Evolutionary conservation across 2,329 filamentous ascomycete genomes (phyloP).

Genomic region (Fusarium sp.): DNA sequence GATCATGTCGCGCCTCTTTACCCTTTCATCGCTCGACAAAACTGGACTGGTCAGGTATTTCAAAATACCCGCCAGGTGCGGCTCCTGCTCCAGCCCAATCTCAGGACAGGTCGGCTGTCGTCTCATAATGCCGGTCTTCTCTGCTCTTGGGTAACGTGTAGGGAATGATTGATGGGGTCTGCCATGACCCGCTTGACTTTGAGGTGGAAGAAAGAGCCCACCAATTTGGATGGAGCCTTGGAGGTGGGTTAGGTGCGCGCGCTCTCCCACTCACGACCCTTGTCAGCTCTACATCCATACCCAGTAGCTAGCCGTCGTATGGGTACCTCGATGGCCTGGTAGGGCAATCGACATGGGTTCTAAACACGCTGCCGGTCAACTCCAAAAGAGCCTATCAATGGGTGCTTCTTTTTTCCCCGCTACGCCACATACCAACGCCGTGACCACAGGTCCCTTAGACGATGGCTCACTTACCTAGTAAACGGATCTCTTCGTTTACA

Average conservation of each 20-base stretch:
- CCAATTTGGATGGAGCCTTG: slow-evolving; percentile 37
- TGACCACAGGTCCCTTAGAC: slow-evolving; percentile 43
- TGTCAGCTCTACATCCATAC: slow-evolving; percentile 17
- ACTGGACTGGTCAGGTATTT: slow-evolving; percentile 34
- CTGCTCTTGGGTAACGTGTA: slow-evolving; percentile 34
- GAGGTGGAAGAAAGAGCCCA: slow-evolving; percentile 36
- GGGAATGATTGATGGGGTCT: slow-evolving; percentile 36
- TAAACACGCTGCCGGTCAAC: slow-evolving; percentile 37
- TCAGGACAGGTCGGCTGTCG: slow-evolving; percentile 42
- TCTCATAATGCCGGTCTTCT: slow-evolving; percentile 41
- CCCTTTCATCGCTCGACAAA: slow-evolving; percentile 37
- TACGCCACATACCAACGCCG: slow-evolving; percentile 47
- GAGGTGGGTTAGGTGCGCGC: slow-evolving; percentile 29
- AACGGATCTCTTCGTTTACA: slow-evolving; percentile 34
- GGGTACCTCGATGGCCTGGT: slow-evolving; percentile 44
- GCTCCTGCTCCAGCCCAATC: slow-evolving; percentile 42
- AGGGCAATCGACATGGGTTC: slow-evolving; percentile 40
- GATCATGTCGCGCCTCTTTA: slow-evolving; percentile 33
- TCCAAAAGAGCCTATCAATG: slow-evolving; percentile 43
- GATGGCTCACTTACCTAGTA: slow-evolving; percentile 27
- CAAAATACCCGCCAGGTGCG: slow-evolving; percentile 42
- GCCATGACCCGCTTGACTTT: slow-evolving; percentile 39
- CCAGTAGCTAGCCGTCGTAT: slow-evolving; percentile 24
- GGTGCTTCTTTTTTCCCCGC: slow-evolving; percentile 44
- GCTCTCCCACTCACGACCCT: slow-evolving; percentile 32